phyloP scores from a whole-genome alignment of 2,329 filamentous ascomycete genomes.

The Macrophomina tecta region DNA sequence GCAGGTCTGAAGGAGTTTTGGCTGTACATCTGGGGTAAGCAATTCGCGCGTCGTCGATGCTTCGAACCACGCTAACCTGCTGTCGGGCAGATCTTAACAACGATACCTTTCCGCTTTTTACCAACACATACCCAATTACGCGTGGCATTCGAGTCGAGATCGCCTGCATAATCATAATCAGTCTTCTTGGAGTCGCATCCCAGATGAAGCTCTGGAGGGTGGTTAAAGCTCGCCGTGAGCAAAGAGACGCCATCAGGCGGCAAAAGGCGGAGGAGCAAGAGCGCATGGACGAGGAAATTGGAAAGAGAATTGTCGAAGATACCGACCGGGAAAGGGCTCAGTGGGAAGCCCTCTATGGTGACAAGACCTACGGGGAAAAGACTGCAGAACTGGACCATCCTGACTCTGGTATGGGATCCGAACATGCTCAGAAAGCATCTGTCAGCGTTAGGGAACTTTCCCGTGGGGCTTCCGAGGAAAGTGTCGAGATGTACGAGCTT shows the following conservation, averaged over 20 bases:
- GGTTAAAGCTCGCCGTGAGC: constrained; percentile 62
- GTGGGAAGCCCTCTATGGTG: constrained; percentile 82
- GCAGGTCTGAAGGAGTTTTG: constrained; percentile 97
- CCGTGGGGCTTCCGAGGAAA: constrained; percentile 49
- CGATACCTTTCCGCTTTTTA: constrained; percentile 77
- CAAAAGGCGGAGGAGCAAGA: constrained; percentile 65
- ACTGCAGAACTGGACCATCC: constrained; percentile 41
- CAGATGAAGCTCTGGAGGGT: constrained; percentile 88
- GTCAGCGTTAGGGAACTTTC: constrained; percentile 40
- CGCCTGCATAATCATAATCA: constrained; percentile 76
- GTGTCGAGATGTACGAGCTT: constrained; percentile 63
- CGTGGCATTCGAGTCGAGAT: constrained; percentile 86
- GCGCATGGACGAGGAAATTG: constrained; percentile 72
- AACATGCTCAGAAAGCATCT: constrained; percentile 42
- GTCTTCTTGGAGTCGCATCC: constrained; percentile 76
- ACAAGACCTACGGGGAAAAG: constrained; percentile 51
- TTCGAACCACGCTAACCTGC: background rate
- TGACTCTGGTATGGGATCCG: constrained; percentile 58
- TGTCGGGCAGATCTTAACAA: constrained; percentile 68
- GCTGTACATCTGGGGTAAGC: constrained; percentile 83
- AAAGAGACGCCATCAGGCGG: constrained; percentile 53
- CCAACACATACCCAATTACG: constrained; percentile 82
- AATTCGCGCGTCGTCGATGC: background rate
- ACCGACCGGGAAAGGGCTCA: constrained; percentile 66
- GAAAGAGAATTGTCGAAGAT: constrained; percentile 68